phyloP scores from a whole-genome alignment of 331 rosid genomes.

The Quercus tomentella region DNA sequence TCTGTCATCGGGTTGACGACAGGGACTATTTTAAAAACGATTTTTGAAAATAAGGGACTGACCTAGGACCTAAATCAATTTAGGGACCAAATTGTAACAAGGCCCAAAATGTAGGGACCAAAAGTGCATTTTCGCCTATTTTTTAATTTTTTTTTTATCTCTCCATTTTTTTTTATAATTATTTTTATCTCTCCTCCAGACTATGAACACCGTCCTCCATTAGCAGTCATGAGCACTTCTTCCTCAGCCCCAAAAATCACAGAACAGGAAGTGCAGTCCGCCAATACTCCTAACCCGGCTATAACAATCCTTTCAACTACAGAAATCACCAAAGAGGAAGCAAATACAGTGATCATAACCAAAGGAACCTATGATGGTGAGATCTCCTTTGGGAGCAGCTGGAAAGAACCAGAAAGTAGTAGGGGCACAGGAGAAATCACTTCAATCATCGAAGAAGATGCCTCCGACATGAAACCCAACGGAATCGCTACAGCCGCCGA shows the following conservation, averaged over 20 bases:
- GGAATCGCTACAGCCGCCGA: accelerated
- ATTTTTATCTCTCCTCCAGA: neutral
- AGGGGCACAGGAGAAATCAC: conserved; percentile 33
- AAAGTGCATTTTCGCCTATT: too few relatives aligned
- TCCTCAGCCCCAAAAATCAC: conserved; percentile 6
- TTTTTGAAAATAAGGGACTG: too few relatives aligned
- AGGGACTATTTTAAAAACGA: too few relatives aligned
- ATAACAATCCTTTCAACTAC: neutral
- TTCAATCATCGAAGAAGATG: conserved; percentile 43
- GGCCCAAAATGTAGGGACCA: too few relatives aligned
- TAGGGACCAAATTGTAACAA: too few relatives aligned
- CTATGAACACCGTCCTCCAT: neutral
- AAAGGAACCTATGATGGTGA: conserved; percentile 52
- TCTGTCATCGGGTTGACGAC: too few relatives aligned
- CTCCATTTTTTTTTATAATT: too few relatives aligned
- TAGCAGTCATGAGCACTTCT: neutral
- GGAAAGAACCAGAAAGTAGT: conserved; percentile 36
- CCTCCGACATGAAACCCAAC: too few relatives aligned
- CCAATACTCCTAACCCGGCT: neutral
- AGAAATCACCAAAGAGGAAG: conserved; percentile 22
- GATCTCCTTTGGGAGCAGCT: conserved; percentile 60
- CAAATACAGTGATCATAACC: conserved; percentile 16
- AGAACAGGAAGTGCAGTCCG: conserved; percentile 6
- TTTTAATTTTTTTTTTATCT: too few relatives aligned
- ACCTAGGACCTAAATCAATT: too few relatives aligned